Conservation (phyloP, 192 early-diverging fungal species). For the Lobosporangium transversale region DNA sequence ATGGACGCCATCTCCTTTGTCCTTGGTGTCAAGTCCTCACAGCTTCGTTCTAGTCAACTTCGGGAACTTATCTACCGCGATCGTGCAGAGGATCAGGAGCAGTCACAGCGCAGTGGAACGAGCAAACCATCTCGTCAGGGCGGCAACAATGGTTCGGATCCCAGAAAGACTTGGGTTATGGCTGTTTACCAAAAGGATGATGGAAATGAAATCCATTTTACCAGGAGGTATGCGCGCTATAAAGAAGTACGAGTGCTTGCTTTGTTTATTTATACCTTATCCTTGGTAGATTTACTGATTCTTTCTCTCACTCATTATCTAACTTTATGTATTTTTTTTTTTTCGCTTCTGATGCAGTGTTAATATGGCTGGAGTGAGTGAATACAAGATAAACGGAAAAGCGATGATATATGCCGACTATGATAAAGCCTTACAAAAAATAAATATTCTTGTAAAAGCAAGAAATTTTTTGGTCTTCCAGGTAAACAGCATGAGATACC, state of each 20-base stretch:
- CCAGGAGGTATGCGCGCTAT: constrained; percentile 69
- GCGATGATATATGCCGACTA: constrained; percentile 80
- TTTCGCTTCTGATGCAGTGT: constrained; percentile 49
- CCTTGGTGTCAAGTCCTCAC: constrained; percentile 91
- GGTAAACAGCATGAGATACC: too few relatives aligned
- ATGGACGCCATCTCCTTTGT: constrained; percentile 99
- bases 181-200: constrained; percentile 83
- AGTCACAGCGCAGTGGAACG: constrained; percentile 48
- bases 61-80: constrained; percentile 92
- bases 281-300: not conserved
- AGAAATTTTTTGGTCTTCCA: constrained; percentile 99
- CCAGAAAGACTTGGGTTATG: constrained; percentile 77
- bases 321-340: too few relatives aligned
- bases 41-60: constrained; percentile 89
- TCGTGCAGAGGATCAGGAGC: constrained; percentile 60
- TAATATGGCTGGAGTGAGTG: constrained; percentile 73
- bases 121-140: constrained; percentile 16
- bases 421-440: constrained; percentile 76
- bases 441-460: constrained; percentile 95
- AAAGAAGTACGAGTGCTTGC: too few relatives aligned
- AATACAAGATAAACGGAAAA: constrained; percentile 89
- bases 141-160: constrained; percentile 29
- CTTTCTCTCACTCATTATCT: not conserved
- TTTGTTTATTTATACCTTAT: too few relatives aligned
- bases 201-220: constrained; percentile 72